Percentiles rank a stretch among this genome's conserved stretches.
Conservation (phyloP, 345 rosid genomes). For the Syzygium grande region DNA sequence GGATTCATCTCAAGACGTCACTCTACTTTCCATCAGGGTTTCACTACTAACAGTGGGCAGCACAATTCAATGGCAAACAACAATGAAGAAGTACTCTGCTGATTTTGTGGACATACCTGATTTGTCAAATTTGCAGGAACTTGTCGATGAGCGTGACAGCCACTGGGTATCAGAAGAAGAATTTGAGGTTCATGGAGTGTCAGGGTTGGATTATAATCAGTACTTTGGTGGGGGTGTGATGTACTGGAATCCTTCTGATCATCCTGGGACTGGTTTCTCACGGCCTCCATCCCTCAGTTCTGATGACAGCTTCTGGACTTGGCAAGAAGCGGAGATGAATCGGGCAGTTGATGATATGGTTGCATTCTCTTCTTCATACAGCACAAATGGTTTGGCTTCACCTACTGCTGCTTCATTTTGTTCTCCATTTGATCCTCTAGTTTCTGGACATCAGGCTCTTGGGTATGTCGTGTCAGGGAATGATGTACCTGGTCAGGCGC, state of each 20-base stretch:
- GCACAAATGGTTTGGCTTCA: slow-evolving; percentile 87
- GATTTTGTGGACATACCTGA: slow-evolving; percentile 67
- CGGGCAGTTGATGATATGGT: slow-evolving; percentile 97
- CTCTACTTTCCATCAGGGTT: slow-evolving; percentile 42
- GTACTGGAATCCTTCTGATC: slow-evolving; percentile 97
- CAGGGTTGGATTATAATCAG: slow-evolving; percentile 88
- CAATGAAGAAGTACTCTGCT: slow-evolving; percentile 48
- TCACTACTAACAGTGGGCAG: slow-evolving; percentile 28
- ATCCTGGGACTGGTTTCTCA: slow-evolving; percentile 77
- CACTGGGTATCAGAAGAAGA: slow-evolving; percentile 96
- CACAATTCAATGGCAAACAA: slow-evolving; percentile 21
- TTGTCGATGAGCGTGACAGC: slow-evolving; percentile 62
- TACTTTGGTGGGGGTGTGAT: slow-evolving; percentile 96
- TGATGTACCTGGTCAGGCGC: slow-evolving; percentile 61
- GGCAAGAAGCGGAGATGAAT: slow-evolving; percentile 96
- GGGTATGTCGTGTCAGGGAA: slow-evolving; percentile 82
- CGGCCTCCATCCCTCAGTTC: slow-evolving; percentile 97
- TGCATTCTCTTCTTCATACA: slow-evolving; percentile 89
- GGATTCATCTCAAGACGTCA: slow-evolving; percentile 52
- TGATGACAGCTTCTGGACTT: slow-evolving; percentile 97
- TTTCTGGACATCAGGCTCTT: slow-evolving; percentile 71
- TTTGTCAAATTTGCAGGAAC: slow-evolving; percentile 34
- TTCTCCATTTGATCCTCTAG: slow-evolving; percentile 81
- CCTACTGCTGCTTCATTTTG: slow-evolving; percentile 89
- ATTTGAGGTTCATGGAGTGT: slow-evolving; percentile 66